Base-by-base conservation (phyloP, 148 eudicot genomes). In the Camellia japonica region DNA sequence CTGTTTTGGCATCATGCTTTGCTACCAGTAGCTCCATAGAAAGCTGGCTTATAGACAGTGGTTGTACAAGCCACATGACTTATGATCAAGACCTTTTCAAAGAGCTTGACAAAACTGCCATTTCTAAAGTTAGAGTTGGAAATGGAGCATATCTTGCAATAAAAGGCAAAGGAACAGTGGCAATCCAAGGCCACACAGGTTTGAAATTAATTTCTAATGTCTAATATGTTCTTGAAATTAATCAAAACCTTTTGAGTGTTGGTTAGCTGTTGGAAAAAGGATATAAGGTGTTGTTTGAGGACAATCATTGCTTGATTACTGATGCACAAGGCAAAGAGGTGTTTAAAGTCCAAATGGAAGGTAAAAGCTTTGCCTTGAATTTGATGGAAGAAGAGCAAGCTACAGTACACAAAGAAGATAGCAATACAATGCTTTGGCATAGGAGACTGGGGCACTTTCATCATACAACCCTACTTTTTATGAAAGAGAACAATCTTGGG, bases 31-130 rank as follows among this genome's bases (percentile, higher is more conserved):
- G 20, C 19, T 47, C 76, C 1, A 41, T 2, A 44, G 62, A 82
- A 10, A 2, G 15, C 3, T 82, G 80, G 77, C 12, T 82, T 30
- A 60, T 82, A 51, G 64, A 82, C 12, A 76, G 77, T 52, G 80
- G 77, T 38, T 82, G 65, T 6, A 65, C 80, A 71, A 71, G 72
- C 46, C 84, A 77, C 66, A 82, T 82, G 77, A 59, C 65, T 6
- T 67, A 43, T 63, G 71, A 71, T 30, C 14, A 5, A 43, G 12
- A 49, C 3, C 44, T 72, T 9, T 82, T 82, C 10, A 71, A 44
- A 55, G 51, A 72, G 18, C 15, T 82, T 5, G 52, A 77, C 7
- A 46, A 71, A 5, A 54, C 71, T 15, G 49, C 9, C 14, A 58
- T 65, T 12, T 41, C 66, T 7, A 75, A 77, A 19, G 80, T 77